phyloP scores from a whole-genome alignment of 1,284 basidiomycete genomes.

The Grifola frondosa region DNA sequence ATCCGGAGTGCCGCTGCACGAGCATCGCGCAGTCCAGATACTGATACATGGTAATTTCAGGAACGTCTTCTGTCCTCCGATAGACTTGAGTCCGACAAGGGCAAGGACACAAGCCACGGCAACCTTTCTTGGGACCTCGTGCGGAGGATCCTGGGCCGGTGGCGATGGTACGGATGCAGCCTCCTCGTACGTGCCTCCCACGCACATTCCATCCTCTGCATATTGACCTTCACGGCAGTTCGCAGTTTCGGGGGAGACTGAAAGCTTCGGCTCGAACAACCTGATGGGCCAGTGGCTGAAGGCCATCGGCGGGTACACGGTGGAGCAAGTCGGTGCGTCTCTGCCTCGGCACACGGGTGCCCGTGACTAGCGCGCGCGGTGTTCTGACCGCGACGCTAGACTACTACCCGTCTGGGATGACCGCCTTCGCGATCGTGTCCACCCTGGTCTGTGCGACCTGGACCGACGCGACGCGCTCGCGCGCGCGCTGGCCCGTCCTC shows the following conservation, averaged over 20 bases:
- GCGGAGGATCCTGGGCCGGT: constrained; percentile 55
- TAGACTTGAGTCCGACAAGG: constrained; percentile 40
- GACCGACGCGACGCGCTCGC: constrained; percentile 52
- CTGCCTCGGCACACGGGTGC: background rate
- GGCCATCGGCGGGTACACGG: constrained; percentile 56
- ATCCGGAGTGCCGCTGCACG: too few species aligned
- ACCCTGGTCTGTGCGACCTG: constrained; percentile 61
- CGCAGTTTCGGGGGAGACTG: constrained; percentile 65
- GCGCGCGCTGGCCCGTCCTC: constrained; percentile 61
- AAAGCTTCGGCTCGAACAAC: constrained; percentile 71
- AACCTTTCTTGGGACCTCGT: constrained; percentile 50
- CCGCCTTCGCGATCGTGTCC: constrained; percentile 62
- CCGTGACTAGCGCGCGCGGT: too few species aligned
- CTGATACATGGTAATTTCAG: constrained; percentile 31
- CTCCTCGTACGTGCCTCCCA: constrained; percentile 44
- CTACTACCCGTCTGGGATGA: constrained; percentile 65
- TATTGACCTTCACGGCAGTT: constrained; percentile 41
- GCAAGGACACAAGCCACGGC: constrained; percentile 37
- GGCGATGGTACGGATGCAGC: constrained; percentile 72
- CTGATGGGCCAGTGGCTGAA: constrained; percentile 78
- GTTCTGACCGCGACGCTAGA: constrained; percentile 34
- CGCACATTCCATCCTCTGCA: too few species aligned
- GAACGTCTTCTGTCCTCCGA: constrained; percentile 53
- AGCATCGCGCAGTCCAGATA: background rate
- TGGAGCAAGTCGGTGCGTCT: constrained; percentile 54